Conservation (phyloP, 75 land plant species). For the Pinus taeda region DNA sequence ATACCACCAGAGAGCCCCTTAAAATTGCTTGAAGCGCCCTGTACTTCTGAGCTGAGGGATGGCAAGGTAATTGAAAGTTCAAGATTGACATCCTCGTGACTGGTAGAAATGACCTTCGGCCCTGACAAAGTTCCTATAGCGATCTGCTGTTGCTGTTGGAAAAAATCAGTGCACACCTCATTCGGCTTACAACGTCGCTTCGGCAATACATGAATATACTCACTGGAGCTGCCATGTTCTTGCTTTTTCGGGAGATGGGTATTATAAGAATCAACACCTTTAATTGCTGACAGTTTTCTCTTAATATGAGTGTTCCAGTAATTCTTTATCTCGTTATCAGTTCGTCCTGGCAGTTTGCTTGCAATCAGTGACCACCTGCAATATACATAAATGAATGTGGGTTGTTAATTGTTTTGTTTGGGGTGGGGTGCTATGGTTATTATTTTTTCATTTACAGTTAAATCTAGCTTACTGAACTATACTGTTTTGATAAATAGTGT, state of each 20-base stretch:
- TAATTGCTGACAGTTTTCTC: constrained; percentile 1
- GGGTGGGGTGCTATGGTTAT: too few species aligned
- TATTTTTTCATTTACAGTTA: too few species aligned
- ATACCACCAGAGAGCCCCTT: not conserved
- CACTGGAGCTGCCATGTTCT: not conserved
- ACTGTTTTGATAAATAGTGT: too few species aligned
- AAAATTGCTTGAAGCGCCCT: not conserved
- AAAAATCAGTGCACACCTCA: constrained; percentile 3
- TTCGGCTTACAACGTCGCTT: too few species aligned
- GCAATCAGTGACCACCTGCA: constrained; percentile 18
- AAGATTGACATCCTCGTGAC: not conserved
- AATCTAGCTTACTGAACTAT: too few species aligned
- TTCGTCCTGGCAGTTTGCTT: constrained; percentile 16
- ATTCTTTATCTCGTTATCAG: constrained; percentile 22
- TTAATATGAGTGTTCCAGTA: constrained; percentile 16
- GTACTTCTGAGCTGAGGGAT: not conserved
- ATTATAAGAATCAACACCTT: not conserved
- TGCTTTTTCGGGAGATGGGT: not conserved
- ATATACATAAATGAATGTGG: not conserved
- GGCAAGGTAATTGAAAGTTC: constrained; percentile 7
- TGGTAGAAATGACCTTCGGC: not conserved
- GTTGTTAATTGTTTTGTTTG: too few species aligned
- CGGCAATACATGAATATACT: not conserved
- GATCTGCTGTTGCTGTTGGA: constrained; percentile 2
- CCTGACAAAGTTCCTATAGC: not conserved